Base-by-base conservation (phyloP, 1,139 yeast species). In the Blastobotrys raffinosifermentans region DNA sequence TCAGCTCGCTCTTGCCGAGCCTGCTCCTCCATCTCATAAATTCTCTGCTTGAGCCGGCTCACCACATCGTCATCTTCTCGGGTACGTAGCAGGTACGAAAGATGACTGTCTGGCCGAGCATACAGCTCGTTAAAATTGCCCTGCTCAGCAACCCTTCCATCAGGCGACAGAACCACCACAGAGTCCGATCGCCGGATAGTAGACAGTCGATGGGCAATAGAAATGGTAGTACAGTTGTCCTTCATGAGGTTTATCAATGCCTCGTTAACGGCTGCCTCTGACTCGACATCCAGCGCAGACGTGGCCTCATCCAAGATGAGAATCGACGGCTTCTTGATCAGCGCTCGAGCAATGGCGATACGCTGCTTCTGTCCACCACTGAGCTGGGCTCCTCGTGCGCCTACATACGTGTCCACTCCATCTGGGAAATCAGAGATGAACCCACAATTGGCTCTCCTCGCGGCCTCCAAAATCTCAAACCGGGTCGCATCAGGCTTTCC, bases 321-420 rank as follows among this genome's bases (percentile, higher is more conserved):
- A 30, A 84, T 73, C 1, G 78, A 68, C 3, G 94, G 94, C 43
- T 74, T 70, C 51, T 83, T 79, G 44, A 84, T 77, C 45, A 84
- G 62, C 0, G 93, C 89, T 34, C 94, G 69, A 1, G 94, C 94
- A 53, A 84, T 77, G 19, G 93, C 87, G 30, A 84, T 75, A 48
- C 94, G 70, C 58, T 84, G 94, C 57, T 80, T 80, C 57, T 84
- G 94, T 7, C 94, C 94, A 37, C 94, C 94, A 54, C 95, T 84
- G 38, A 89, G 65, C 51, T 86, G 80, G 0, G 96, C 81, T 16
- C 89, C 87, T 43, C 91, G 73, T 1, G 95, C 83, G 0, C 97
- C 97, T 22, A 89, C 83, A 25, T 72, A 65, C 0, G 97, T 89
- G 42, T 86, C 85, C 45, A 86, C 73, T 0, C 87, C 87, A 14